Conservation (phyloP, 306 rosid species). For the Comarum palustre region DNA sequence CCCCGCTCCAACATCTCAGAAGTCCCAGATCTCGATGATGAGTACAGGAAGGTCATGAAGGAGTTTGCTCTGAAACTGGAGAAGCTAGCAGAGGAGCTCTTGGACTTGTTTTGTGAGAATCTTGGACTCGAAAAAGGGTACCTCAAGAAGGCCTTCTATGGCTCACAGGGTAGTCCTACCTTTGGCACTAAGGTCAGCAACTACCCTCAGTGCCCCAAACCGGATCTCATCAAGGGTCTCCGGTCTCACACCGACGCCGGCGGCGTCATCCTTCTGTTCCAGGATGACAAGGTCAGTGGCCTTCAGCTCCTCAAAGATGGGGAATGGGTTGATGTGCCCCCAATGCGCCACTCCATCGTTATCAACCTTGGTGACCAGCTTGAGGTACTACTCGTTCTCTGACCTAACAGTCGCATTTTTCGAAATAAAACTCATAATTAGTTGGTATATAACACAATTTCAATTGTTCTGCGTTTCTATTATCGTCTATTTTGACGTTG, state of each 20-base stretch:
- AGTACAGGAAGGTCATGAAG: slow-evolving; percentile 72
- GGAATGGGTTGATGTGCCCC: slow-evolving; percentile 84
- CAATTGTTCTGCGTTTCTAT: too few species aligned
- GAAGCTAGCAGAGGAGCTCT: slow-evolving; percentile 64
- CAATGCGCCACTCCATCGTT: slow-evolving; percentile 82
- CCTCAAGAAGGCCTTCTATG: slow-evolving; percentile 66
- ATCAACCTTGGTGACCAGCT: slow-evolving; percentile 86
- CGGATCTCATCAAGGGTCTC: slow-evolving; percentile 83
- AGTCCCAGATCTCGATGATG: slow-evolving; percentile 64
- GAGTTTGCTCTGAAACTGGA: slow-evolving; percentile 65
- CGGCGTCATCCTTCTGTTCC: slow-evolving; percentile 81
- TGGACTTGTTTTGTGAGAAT: slow-evolving; percentile 84
- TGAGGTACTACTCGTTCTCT: slow-evolving; percentile 49
- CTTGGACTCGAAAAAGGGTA: slow-evolving; percentile 80
- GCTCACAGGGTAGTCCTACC: slow-evolving; percentile 51
- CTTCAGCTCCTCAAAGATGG: slow-evolving; percentile 80
- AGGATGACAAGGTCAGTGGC: slow-evolving; percentile 87
- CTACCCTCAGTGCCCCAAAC: slow-evolving; percentile 85
- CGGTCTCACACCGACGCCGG: slow-evolving; percentile 95
- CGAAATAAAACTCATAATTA: background rate
- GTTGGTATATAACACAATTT: too few species aligned
- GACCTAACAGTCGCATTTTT: background rate
- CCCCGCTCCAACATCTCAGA: slow-evolving; percentile 68
- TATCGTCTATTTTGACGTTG: too few species aligned
- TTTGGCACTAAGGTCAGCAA: slow-evolving; percentile 90